Evolutionary conservation across 768 basidiomycete genomes (phyloP), one percentile per base, ranked within the genome.

Genomic region (Suillus weaverae): DNA sequence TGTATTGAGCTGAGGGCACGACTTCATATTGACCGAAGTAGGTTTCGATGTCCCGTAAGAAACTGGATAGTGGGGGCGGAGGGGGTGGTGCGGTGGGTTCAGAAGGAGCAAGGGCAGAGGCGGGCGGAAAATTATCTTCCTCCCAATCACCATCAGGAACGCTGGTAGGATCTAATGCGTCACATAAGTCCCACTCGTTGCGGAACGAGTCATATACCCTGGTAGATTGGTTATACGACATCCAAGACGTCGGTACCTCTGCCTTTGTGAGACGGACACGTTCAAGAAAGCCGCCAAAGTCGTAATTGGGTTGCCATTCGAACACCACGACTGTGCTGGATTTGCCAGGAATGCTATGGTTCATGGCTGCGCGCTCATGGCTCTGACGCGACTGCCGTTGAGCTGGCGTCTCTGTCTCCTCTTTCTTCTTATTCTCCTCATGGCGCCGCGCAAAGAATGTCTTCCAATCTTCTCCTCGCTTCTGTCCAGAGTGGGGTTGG

Each of bases 111-210:
- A 51, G 51, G 4, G 33, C 33, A 48, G 26, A 32, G 4, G 33
- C 33, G 32, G 26, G 61, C 7, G 30, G 41, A 14, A 51, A 46
- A 20, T 62, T 4, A 35, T 62, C 61, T 6, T 62, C 61, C 9
- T 51, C 48, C 35, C 48, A 36, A 36, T 62, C 5, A 1, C 48
- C 61, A 53, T 62, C 10, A 4, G 61, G 43, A 16, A 22, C 18
- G 9, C 41, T 48, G 35, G 35, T 20, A 20, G 9, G 61, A 36
- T 62, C 48, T 30, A 62, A 36, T 6, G 30, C 16, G 5, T 59
- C 5, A 8, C 61, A 62, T 3, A 62, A 36, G 4, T 62, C 30
- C 54, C 61, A 62, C 61, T 62, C 16, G 0, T 62, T 62, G 16
- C 4, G 30, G 35, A 62, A 62, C 10, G 30, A 30, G 22, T 62